Evolutionary conservation across 2,329 filamentous ascomycete species (phyloP).

Genomic region (Ploettnerulaceae sp.): DNA sequence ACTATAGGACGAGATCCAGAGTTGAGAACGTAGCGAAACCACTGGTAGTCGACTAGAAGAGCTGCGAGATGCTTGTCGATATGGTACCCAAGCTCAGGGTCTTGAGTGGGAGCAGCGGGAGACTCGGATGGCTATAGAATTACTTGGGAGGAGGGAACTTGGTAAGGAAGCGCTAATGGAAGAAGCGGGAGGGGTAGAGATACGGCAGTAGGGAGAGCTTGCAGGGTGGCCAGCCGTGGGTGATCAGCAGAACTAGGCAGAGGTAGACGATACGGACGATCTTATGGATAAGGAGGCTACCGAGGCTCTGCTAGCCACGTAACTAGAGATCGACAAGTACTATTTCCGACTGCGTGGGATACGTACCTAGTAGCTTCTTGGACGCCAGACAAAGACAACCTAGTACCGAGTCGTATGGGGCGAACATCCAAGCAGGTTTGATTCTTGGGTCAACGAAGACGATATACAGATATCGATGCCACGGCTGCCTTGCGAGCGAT

Average conservation of each 20-base stretch:
- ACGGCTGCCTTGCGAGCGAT: slow-evolving; percentile 18
- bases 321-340: slow-evolving; percentile 14
- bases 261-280: slow-evolving; percentile 12
- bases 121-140: too few species aligned
- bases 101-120: too few species aligned
- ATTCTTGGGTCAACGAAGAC: slow-evolving; percentile 25
- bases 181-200: slow-evolving; percentile 13
- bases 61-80: too few species aligned
- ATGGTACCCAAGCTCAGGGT: too few species aligned
- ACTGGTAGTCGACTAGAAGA: too few species aligned
- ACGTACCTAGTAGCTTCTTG: slow-evolving; percentile 15
- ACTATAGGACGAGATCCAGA: slow-evolving; percentile 19
- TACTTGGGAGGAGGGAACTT: too few species aligned
- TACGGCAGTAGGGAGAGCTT: slow-evolving; percentile 14
- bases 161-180: slow-evolving; percentile 8
- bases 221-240: slow-evolving; percentile 11
- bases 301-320: slow-evolving; percentile 16
- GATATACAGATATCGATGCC: slow-evolving; percentile 20
- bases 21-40: slow-evolving; percentile 19
- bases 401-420: slow-evolving; percentile 24
- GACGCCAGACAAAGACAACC: slow-evolving; percentile 19
- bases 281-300: slow-evolving; percentile 16
- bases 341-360: slow-evolving; percentile 20
- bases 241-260: slow-evolving; percentile 15
- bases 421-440: slow-evolving; percentile 18